These are phyloP conservation scores for Lentinula sp. DNA, from an alignment of 768 basidiomycete genomes.

Conservation along the genomic window DNA sequence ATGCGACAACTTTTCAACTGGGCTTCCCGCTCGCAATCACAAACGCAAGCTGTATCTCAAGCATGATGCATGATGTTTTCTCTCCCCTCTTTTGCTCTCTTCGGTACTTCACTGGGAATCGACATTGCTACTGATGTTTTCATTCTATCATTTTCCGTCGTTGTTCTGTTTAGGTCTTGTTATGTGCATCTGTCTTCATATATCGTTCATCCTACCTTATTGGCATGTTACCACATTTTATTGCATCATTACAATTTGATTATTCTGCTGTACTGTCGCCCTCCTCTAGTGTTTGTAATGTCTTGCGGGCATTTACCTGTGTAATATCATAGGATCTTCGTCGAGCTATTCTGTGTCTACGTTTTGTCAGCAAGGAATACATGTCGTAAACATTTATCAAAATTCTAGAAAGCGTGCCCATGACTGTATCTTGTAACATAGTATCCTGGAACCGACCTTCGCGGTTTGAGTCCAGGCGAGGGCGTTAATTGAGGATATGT, in stretches of 20 bases:
- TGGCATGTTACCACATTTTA: not conserved
- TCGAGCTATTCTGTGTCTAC: not conserved
- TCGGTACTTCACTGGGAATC: not conserved
- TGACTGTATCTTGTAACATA: constrained; percentile 23
- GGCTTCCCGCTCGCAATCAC: constrained; percentile 54
- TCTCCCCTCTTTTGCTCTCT: not conserved
- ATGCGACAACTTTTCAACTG: constrained; percentile 78
- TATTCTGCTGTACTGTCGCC: constrained; percentile 4
- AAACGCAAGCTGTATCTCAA: constrained; percentile 16
- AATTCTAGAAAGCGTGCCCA: not conserved
- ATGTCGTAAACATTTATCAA: not conserved
- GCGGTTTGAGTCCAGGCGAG: constrained; percentile 22
- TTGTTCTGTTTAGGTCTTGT: constrained; percentile 1
- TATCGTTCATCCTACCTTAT: not conserved
- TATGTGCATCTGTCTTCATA: not conserved
- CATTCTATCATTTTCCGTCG: not conserved
- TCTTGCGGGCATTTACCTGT: not conserved
- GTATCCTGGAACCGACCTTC: constrained; percentile 18
- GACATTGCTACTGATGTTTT: not conserved
- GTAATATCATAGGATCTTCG: not conserved
- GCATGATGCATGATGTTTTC: not conserved
- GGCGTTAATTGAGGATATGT: constrained; percentile 43
- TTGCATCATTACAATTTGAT: not conserved
- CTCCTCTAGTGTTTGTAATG: not conserved
- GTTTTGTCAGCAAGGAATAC: not conserved